phyloP scores from a whole-genome alignment of 495 filamentous ascomycete genomes.

The Tuber calosporum region DNA sequence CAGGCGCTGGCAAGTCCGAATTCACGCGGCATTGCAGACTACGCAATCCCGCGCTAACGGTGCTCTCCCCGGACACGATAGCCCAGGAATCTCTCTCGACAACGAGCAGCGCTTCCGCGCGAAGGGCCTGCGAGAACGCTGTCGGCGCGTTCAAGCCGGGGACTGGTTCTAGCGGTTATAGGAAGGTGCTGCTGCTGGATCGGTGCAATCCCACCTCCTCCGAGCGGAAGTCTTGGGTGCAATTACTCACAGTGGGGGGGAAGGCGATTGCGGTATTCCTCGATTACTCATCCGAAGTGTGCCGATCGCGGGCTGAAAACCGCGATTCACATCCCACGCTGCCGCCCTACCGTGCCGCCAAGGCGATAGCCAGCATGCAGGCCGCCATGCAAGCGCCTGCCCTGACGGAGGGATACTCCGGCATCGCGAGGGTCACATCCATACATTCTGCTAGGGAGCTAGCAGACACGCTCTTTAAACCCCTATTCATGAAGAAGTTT shows the following conservation, averaged over 20 bases:
- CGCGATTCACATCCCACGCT: slow-evolving; percentile 16
- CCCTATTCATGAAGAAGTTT: slow-evolving; percentile 18
- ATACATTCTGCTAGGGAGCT: slow-evolving; percentile 9
- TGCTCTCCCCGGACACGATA: slow-evolving; percentile 17
- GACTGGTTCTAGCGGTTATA: background rate
- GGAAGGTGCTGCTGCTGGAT: slow-evolving; percentile 21
- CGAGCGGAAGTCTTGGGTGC: slow-evolving; percentile 13
- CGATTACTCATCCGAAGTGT: slow-evolving; percentile 13
- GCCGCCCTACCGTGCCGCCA: slow-evolving; percentile 14
- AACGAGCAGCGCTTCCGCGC: slow-evolving; percentile 5
- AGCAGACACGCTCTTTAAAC: slow-evolving; percentile 12
- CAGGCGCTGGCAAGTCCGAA: slow-evolving; percentile 20
- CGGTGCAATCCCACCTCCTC: slow-evolving; percentile 22
- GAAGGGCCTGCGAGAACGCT: slow-evolving; percentile 11
- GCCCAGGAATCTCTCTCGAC: background rate
- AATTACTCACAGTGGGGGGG: slow-evolving; percentile 1
- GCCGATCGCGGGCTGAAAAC: slow-evolving; percentile 18
- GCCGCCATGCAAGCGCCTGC: slow-evolving; percentile 11
- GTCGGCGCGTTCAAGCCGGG: slow-evolving; percentile 12
- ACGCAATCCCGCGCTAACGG: slow-evolving; percentile 8
- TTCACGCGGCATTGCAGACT: slow-evolving; percentile 14
- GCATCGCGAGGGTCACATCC: slow-evolving; percentile 13
- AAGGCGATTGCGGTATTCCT: slow-evolving; percentile 21
- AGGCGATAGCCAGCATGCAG: slow-evolving; percentile 17
- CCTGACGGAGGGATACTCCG: slow-evolving; percentile 22